A percentile compares a stretch with the other conserved stretches of the same genome.
Conservation (phyloP, 805 yeast genomes). For the Candida maris region DNA sequence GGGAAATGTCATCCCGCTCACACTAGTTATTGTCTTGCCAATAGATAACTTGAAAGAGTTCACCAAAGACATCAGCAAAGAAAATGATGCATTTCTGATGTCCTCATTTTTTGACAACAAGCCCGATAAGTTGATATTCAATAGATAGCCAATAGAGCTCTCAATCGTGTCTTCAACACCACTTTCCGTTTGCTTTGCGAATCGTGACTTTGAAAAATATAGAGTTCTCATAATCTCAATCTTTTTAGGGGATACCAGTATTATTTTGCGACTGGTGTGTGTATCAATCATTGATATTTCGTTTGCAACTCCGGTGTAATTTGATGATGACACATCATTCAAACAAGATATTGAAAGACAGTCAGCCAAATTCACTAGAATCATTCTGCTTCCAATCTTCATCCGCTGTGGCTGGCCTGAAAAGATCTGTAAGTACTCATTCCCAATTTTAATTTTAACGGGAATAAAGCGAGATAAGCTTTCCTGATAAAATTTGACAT, state of each 20-base stretch:
- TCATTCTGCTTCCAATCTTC: conserved; percentile 34
- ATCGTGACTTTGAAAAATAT: conserved; percentile 60
- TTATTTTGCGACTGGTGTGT: conserved; percentile 32
- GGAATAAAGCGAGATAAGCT: conserved; percentile 50
- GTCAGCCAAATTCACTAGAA: conserved; percentile 39
- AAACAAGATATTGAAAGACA: conserved; percentile 41
- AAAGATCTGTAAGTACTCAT: conserved; percentile 58
- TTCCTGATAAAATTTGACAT: conserved; percentile 49
- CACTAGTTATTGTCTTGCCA: conserved; percentile 52
- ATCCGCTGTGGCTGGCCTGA: conserved; percentile 41
- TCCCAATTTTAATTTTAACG: conserved; percentile 64
- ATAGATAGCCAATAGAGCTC: conserved; percentile 48
- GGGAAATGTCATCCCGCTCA: conserved; percentile 65
- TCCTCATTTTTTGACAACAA: conserved; percentile 55
- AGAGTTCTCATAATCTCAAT: conserved; percentile 67
- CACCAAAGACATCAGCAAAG: conserved; percentile 59
- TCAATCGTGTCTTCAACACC: conserved; percentile 36
- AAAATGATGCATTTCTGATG: conserved; percentile 61
- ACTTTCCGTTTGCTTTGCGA: conserved; percentile 19
- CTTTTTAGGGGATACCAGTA: conserved; percentile 47
- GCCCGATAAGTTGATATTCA: conserved; percentile 66
- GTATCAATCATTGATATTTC: conserved; percentile 45
- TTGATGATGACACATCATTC: conserved; percentile 37
- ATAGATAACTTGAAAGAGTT: conserved; percentile 55
- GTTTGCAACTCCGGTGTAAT: conserved; percentile 43